phyloP scores from a whole-genome alignment of 2,329 filamentous ascomycete species.

The Alternaria viburni region DNA sequence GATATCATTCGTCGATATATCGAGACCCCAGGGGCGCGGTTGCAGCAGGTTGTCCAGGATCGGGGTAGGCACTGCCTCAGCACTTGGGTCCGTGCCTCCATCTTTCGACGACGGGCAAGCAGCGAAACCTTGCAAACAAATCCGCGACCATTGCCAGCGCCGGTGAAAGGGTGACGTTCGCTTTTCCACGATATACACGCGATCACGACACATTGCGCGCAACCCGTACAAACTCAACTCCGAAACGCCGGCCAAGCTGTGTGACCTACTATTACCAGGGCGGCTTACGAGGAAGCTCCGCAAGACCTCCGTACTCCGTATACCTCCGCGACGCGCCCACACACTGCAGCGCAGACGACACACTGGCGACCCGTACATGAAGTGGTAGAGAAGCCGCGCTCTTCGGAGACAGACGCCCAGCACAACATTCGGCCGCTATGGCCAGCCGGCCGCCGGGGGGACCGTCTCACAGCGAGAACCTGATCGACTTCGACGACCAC shows the following conservation, averaged over 20 bases:
- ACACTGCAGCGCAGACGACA: neutral
- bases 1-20: conserved; percentile 6
- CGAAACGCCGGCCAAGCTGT: conserved; percentile 14
- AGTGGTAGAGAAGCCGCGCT: conserved; percentile 25
- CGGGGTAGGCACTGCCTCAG: conserved; percentile 15
- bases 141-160: neutral
- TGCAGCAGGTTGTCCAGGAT: conserved; percentile 13
- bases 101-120: conserved; percentile 11
- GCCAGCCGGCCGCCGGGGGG: conserved; percentile 62
- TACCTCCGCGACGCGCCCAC: conserved; percentile 6
- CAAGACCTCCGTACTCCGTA: conserved; percentile 19
- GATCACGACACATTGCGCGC: conserved; percentile 3
- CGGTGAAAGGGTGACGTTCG: neutral
- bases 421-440: conserved; percentile 48
- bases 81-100: conserved; percentile 13
- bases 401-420: conserved; percentile 27
- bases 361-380: conserved; percentile 30
- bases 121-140: conserved; percentile 9
- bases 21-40: conserved; percentile 13
- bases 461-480: conserved; percentile 59
- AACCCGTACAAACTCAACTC: neutral
- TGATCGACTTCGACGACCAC: conserved; percentile 76
- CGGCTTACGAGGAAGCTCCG: conserved; percentile 21
- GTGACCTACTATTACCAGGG: neutral
- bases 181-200: neutral